Base-by-base conservation (phyloP, 202 grass and related monocot species). In the Alloteropsis angusta region DNA sequence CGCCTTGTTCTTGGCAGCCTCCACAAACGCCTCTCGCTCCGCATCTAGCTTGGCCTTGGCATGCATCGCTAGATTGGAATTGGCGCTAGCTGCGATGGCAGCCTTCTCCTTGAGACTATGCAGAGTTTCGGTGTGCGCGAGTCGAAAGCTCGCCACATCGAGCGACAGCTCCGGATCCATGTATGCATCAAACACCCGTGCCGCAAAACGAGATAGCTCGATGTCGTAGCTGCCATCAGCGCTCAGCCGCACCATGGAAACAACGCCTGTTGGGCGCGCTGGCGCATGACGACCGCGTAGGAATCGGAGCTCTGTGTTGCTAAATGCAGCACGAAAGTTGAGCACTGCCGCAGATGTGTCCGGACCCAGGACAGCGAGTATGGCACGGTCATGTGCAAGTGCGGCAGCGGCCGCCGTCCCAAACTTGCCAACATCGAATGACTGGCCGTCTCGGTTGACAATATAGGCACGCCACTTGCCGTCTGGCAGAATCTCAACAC, bases 291-390 rank as follows among this genome's bases (percentile, higher is more conserved):
- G 68, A 2, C 80, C 59, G 5, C 5, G 16, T 10, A 82, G 70
- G 60, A 82, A 57, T 1, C 60, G 47, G 4, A 66, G 18, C 46
- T 82, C 80, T n/a, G 60, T 82, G 35, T 75, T 37, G 37, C 80
- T 82, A 18, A 82, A 82, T 26, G 59, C 70, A 10, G 47, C 59
- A 2, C 70, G 48, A 4, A 82, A 75, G 70, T 82, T 74, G 60
- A 74, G 50, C 37, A 18, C 23, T 2, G 11, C 4, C 0, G 45
- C 1, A 1, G 32, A 28, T 0, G 68, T 70, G 16, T 9, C 6
- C 1, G 19, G 9, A 17, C 79, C 79, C 1, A 82, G 34, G 57
- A 82, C 47, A 30, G 65, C 54, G 13, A 81, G 78, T 21, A 81
- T 37, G 32, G 68, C 21, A 22, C 56, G 79, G 68, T 81, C 67